Evolutionary conservation across 2,329 filamentous ascomycete genomes (phyloP).

Genomic region (Elsinoe batatas): DNA sequence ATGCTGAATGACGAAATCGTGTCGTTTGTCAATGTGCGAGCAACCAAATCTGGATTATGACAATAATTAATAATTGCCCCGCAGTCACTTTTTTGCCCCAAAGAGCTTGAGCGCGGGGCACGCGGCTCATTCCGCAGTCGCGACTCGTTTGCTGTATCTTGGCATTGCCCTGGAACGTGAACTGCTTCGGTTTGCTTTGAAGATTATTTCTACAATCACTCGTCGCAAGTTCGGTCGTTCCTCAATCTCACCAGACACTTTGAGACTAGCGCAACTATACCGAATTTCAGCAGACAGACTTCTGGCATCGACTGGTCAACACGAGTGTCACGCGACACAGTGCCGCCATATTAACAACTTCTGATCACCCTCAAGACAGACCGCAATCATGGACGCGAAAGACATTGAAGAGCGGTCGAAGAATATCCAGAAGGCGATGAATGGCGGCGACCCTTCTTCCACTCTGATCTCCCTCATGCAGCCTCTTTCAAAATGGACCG

Average conservation of each 20-base stretch:
- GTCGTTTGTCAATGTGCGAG: neutral
- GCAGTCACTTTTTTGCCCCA: neutral
- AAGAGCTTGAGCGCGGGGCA: neutral
- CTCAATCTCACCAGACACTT: neutral
- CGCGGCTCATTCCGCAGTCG: neutral
- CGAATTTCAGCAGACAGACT: too few relatives aligned
- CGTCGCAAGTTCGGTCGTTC: neutral
- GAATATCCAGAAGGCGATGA: conserved; percentile 68
- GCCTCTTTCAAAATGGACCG: conserved; percentile 68
- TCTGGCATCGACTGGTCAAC: too few relatives aligned
- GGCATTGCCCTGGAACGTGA: neutral
- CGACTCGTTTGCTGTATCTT: neutral
- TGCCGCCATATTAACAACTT: neutral
- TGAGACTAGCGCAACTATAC: too few relatives aligned
- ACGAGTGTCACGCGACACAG: neutral
- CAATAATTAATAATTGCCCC: neutral
- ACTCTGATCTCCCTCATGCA: conserved; percentile 66
- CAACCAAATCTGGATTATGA: neutral
- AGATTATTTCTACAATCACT: neutral
- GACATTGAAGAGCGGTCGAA: conserved; percentile 70
- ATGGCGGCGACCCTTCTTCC: conserved; percentile 61
- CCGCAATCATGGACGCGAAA: conserved; percentile 60
- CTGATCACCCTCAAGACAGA: neutral
- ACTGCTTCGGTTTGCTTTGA: neutral
- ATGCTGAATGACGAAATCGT: neutral